Percentiles rank a stretch among this genome's conserved stretches.
These are phyloP conservation scores for Aspergillus vadensis DNA, from an alignment of 2,329 filamentous ascomycete species.

Conservation along the genomic window DNA sequence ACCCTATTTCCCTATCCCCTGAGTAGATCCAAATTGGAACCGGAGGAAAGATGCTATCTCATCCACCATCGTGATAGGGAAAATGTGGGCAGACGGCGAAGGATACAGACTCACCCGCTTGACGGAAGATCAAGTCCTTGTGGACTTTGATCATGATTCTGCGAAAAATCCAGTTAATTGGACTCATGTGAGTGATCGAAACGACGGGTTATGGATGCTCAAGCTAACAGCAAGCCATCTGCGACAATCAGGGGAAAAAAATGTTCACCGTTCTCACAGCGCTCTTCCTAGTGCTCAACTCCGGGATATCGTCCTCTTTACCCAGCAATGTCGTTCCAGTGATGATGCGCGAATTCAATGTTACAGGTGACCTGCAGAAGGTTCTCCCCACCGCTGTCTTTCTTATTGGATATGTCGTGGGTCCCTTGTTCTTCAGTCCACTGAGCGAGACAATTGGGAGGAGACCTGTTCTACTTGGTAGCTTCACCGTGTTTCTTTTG, in stretches of 20 bases:
- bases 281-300: constrained; percentile 38
- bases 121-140: not conserved
- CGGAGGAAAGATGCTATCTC: not conserved
- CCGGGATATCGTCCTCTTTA: constrained; percentile 41
- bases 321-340: constrained; percentile 42
- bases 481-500: constrained; percentile 49
- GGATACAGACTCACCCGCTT: not conserved
- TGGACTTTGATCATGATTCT: constrained; percentile 5
- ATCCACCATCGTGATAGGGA: not conserved
- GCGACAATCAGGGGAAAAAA: constrained; percentile 23
- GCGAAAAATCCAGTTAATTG: not conserved
- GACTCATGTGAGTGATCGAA: not conserved
- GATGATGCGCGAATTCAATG: constrained; percentile 38
- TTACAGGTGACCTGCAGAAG: constrained; percentile 32
- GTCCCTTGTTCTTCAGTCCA: constrained; percentile 46
- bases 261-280: constrained; percentile 30
- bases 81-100: not conserved
- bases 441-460: constrained; percentile 47
- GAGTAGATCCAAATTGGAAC: not conserved
- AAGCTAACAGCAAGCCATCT: not conserved
- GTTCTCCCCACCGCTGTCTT: constrained; percentile 41
- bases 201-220: not conserved
- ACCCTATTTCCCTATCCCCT: not conserved
- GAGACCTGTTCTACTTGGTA: constrained; percentile 48
- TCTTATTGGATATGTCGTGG: constrained; percentile 43